Conservation (phyloP, 2,329 filamentous ascomycete genomes). For the Nannizzia gypsea region DNA sequence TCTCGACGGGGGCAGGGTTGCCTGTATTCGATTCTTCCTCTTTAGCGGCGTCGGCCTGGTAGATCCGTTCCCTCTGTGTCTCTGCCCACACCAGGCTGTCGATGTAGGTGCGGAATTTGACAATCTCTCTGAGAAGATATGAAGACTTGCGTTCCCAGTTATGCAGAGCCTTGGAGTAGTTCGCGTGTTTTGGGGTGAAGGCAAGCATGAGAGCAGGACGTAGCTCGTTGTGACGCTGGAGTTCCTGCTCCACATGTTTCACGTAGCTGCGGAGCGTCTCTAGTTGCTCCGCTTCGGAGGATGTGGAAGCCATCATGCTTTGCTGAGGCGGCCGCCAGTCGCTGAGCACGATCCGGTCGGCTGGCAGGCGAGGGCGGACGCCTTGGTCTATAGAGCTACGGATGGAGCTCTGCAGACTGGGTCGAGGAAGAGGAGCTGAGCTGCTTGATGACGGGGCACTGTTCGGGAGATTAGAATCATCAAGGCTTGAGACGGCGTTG, state of each 20-base stretch:
- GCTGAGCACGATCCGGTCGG: conserved; percentile 69
- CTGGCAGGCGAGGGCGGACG: conserved; percentile 58
- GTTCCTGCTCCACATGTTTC: conserved; percentile 69
- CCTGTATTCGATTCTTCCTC: not conserved
- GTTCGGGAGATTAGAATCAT: conserved; percentile 24
- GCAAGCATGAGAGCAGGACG: conserved; percentile 78
- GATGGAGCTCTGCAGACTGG: conserved; percentile 50
- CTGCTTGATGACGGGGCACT: conserved; percentile 15
- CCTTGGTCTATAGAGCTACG: conserved; percentile 55
- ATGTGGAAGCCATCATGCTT: conserved; percentile 72
- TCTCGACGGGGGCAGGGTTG: not conserved
- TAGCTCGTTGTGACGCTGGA: conserved; percentile 77
- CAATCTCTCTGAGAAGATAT: conserved; percentile 82
- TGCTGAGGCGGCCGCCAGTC: conserved; percentile 86
- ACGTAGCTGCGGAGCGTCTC: conserved; percentile 66
- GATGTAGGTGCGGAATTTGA: conserved; percentile 93
- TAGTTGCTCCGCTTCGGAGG: conserved; percentile 71
- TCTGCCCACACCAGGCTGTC: conserved; percentile 67
- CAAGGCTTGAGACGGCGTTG: conserved; percentile 59
- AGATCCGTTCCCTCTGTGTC: conserved; percentile 57
- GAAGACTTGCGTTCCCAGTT: conserved; percentile 97
- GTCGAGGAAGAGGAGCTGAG: conserved; percentile 22
- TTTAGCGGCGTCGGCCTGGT: conserved; percentile 26
- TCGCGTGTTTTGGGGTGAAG: conserved; percentile 73
- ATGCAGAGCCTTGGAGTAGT: conserved; percentile 71